phyloP scores from a whole-genome alignment of 768 basidiomycete species.

The Roridomyces roridus region DNA sequence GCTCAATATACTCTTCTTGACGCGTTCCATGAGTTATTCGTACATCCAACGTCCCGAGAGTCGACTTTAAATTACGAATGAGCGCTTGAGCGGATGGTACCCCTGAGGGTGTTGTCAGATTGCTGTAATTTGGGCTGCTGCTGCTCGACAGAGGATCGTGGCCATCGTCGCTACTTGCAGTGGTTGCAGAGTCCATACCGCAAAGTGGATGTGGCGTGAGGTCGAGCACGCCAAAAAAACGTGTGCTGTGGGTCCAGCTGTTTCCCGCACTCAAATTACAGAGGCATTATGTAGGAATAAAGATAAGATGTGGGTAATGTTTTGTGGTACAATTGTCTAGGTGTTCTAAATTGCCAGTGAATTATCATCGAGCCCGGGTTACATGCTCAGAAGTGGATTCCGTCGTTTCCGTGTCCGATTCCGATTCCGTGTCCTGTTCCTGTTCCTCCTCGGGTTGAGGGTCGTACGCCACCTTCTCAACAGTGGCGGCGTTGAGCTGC shows the following conservation, averaged over 20 bases:
- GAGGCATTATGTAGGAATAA: slow-evolving; percentile 22
- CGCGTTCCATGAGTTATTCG: neutral
- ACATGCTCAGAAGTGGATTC: too few species aligned
- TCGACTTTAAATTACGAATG: slow-evolving; percentile 34
- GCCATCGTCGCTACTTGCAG: slow-evolving; percentile 17
- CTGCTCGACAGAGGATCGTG: slow-evolving; percentile 12
- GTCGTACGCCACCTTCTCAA: slow-evolving; percentile 31
- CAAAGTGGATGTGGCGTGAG: neutral
- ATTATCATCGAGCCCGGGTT: too few species aligned
- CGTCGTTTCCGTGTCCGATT: neutral
- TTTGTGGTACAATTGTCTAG: slow-evolving; percentile 23
- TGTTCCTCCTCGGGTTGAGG: neutral
- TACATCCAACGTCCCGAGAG: slow-evolving; percentile 39
- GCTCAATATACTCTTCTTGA: neutral
- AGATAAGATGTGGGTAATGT: slow-evolving; percentile 17
- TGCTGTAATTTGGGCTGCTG: slow-evolving; percentile 16
- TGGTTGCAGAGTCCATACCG: slow-evolving; percentile 10
- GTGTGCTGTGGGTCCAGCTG: too few species aligned
- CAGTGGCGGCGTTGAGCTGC: slow-evolving; percentile 66
- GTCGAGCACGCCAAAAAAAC: slow-evolving; percentile 19
- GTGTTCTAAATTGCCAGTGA: neutral
- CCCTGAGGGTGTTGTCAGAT: slow-evolving; percentile 23
- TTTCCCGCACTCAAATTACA: too few species aligned
- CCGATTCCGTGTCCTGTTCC: neutral
- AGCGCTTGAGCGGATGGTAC: slow-evolving; percentile 16